Conservation (phyloP, 768 basidiomycete genomes). For the Omphalotus guepiniiformis region DNA sequence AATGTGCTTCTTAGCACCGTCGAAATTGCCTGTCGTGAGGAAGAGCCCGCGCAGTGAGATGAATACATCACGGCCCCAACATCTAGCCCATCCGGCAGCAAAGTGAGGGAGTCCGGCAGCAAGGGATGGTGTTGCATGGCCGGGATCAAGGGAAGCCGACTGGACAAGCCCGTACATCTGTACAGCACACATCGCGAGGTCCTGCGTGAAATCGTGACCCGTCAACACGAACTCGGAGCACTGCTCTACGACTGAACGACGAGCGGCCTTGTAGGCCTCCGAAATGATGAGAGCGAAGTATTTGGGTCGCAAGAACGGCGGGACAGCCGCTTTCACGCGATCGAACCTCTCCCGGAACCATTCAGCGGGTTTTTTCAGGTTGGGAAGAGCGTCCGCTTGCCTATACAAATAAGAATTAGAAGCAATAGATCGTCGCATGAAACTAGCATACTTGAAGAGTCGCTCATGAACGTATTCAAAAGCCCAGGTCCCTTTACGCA, state of each 20-base stretch:
- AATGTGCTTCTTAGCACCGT: slow-evolving; percentile 85
- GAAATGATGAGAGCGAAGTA: slow-evolving; percentile 92
- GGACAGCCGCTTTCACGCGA: slow-evolving; percentile 64
- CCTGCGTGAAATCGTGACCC: slow-evolving; percentile 87
- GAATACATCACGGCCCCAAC: slow-evolving; percentile 95
- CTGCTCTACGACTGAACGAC: slow-evolving; percentile 79
- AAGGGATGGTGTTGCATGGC: slow-evolving; percentile 66
- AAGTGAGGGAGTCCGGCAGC: slow-evolving; percentile 98
- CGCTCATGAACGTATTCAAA: slow-evolving; percentile 80
- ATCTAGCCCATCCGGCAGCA: slow-evolving; percentile 87
- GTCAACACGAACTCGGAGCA: slow-evolving; percentile 81
- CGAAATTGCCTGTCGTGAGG: slow-evolving; percentile 86
- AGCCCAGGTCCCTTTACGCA: slow-evolving; percentile 89
- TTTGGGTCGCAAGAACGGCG: slow-evolving; percentile 90
- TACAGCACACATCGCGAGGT: slow-evolving; percentile 78
- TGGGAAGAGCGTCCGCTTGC: slow-evolving; percentile 59
- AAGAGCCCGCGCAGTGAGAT: slow-evolving; percentile 93
- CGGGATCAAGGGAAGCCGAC: slow-evolving; percentile 85
- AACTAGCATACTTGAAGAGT: slow-evolving; percentile 54
- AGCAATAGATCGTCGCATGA: background rate
- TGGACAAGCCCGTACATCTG: slow-evolving; percentile 91
- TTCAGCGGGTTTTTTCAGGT: slow-evolving; percentile 61
- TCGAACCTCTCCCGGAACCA: slow-evolving; percentile 93
- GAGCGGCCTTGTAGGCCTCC: slow-evolving; percentile 89
- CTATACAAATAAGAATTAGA: slow-evolving; percentile 30